Conservation (phyloP, 2,329 filamentous ascomycete species). For the Fusarium subtropicale region DNA sequence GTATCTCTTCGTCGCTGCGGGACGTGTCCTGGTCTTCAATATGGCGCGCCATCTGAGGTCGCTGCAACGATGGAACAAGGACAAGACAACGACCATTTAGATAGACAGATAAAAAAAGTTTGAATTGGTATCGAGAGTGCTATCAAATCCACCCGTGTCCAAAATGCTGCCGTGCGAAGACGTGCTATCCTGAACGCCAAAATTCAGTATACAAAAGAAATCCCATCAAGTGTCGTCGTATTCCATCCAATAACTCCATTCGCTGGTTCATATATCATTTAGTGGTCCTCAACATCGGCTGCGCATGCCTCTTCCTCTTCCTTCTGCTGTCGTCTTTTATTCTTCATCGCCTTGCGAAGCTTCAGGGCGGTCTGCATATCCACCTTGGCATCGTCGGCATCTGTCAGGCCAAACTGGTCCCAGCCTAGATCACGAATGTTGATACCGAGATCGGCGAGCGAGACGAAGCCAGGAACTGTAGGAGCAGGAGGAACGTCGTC, state of each 20-base stretch:
- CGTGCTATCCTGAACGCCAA: slow-evolving; percentile 3
- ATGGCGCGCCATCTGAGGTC: neutral
- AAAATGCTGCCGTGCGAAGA: slow-evolving; percentile 6
- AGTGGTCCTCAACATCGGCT: slow-evolving; percentile 40
- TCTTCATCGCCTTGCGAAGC: slow-evolving; percentile 39
- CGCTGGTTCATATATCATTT: slow-evolving; percentile 25
- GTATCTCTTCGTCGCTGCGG: neutral
- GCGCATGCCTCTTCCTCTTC: slow-evolving; percentile 36
- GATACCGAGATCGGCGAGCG: slow-evolving; percentile 30
- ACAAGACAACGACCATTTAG: neutral
- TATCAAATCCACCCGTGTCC: neutral
- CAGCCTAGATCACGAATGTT: slow-evolving; percentile 32
- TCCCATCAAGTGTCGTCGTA: slow-evolving; percentile 10
- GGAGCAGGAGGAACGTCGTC: slow-evolving; percentile 23
- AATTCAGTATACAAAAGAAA: slow-evolving; percentile 28
- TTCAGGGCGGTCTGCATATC: slow-evolving; percentile 42
- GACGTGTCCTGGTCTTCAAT: neutral
- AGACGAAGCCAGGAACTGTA: slow-evolving; percentile 31
- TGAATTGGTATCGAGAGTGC: neutral
- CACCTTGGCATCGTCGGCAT: slow-evolving; percentile 41
- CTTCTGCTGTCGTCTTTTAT: slow-evolving; percentile 11
- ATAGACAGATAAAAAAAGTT: neutral
- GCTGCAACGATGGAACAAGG: neutral
- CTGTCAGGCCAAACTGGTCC: slow-evolving; percentile 40
- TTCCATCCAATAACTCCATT: slow-evolving; percentile 14